Percentiles rank a stretch among this genome's conserved stretches.
phyloP scores from a whole-genome alignment of 331 rosid species.

The Prunus yedoensis region DNA sequence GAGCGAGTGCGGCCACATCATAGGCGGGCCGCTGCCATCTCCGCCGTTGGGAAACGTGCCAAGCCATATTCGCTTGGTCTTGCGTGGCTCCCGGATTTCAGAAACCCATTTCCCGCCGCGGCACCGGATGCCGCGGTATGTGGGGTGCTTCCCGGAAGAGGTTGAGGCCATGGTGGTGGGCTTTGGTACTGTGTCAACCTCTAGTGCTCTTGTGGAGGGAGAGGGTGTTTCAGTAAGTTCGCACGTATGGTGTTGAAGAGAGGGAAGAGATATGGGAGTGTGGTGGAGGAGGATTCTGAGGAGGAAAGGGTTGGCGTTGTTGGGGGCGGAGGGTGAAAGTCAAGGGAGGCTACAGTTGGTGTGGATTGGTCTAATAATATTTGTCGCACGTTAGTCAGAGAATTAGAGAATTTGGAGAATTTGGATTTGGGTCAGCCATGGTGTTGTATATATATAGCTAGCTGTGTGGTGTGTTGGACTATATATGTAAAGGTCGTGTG shows the following conservation, averaged over 20 bases:
- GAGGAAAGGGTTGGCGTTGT: not conserved
- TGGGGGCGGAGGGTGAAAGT: constrained; percentile 7
- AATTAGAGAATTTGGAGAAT: constrained; percentile 6
- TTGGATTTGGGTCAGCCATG: constrained; percentile 33
- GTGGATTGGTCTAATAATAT: constrained; percentile 18
- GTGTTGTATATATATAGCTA: not conserved
- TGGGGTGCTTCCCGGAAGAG: constrained; percentile 44
- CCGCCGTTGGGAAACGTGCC: too few species aligned
- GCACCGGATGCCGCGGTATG: too few species aligned
- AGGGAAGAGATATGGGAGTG: constrained; percentile 9
- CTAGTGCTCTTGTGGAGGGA: not conserved
- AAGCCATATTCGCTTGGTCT: too few species aligned
- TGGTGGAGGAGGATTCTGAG: too few species aligned
- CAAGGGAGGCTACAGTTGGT: constrained; percentile 4
- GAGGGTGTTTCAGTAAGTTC: not conserved
- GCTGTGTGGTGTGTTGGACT: too few species aligned
- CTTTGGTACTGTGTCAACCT: too few species aligned
- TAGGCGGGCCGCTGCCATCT: too few species aligned
- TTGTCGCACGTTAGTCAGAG: constrained; percentile 14
- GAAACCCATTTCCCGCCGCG: too few species aligned
- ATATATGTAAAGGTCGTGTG: not conserved
- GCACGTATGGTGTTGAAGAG: constrained; percentile 18
- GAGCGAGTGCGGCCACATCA: too few species aligned
- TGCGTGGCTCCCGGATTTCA: too few species aligned
- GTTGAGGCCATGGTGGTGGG: constrained; percentile 41